Evolutionary conservation across 2,329 filamentous ascomycete species (phyloP).

Genomic region (Trichoderma polysporum): DNA sequence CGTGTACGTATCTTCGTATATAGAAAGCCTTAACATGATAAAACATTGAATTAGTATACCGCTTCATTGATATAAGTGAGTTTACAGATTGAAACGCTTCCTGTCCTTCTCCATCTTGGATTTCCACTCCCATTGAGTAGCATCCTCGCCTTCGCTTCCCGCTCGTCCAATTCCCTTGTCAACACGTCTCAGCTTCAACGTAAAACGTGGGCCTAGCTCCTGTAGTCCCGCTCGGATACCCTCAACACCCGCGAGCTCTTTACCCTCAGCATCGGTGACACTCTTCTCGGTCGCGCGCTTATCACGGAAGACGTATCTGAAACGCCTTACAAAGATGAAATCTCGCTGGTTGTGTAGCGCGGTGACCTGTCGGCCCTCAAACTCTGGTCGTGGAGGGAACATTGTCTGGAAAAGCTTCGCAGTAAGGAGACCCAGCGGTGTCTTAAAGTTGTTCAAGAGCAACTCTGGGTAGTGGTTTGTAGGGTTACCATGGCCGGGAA

Average conservation of each 20-base stretch:
- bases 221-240: slow-evolving; percentile 83
- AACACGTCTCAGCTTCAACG: slow-evolving; percentile 81
- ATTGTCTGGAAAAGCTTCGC: slow-evolving; percentile 70
- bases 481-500: slow-evolving; percentile 84
- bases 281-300: slow-evolving; percentile 85
- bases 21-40: not conserved
- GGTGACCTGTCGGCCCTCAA: slow-evolving; percentile 84
- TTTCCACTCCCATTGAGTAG: slow-evolving; percentile 96
- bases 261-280: slow-evolving; percentile 77
- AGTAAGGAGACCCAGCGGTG: slow-evolving; percentile 82
- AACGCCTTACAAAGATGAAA: slow-evolving; percentile 88
- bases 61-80: not conserved
- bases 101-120: slow-evolving; percentile 90
- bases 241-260: slow-evolving; percentile 80
- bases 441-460: slow-evolving; percentile 92
- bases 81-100: slow-evolving; percentile 86
- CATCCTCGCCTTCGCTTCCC: slow-evolving; percentile 67
- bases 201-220: slow-evolving; percentile 76
- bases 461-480: slow-evolving; percentile 90
- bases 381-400: slow-evolving; percentile 73
- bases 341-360: slow-evolving; percentile 94
- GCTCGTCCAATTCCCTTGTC: slow-evolving; percentile 80
- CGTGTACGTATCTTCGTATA: not conserved
- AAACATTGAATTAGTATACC: not conserved
- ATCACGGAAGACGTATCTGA: slow-evolving; percentile 90